phyloP scores from a whole-genome alignment of 2,329 filamentous ascomycete species.

The Paecilomyces niveus region DNA sequence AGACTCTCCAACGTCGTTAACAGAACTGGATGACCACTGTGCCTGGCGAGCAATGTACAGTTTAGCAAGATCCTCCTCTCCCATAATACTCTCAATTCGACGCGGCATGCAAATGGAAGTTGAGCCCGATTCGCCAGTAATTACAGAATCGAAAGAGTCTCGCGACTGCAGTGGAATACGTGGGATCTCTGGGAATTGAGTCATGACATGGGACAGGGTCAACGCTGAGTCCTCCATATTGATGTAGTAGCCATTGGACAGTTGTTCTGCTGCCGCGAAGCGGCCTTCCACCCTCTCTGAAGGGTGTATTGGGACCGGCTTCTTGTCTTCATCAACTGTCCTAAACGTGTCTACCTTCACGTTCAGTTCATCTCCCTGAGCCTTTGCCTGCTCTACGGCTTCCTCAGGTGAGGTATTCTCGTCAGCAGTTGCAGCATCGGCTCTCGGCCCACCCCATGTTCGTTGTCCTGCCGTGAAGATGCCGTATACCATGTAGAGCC shows the following conservation, averaged over 20 bases:
- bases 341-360: slow-evolving; percentile 81
- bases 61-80: slow-evolving; percentile 66
- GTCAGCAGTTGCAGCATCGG: slow-evolving; percentile 78
- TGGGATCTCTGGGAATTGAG: slow-evolving; percentile 39
- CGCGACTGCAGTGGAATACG: slow-evolving; percentile 47
- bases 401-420: slow-evolving; percentile 67
- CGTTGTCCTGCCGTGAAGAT: slow-evolving; percentile 91
- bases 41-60: slow-evolving; percentile 60
- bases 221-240: slow-evolving; percentile 62
- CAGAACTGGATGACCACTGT: slow-evolving; percentile 18
- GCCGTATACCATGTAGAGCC: slow-evolving; percentile 96
- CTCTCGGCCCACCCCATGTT: slow-evolving; percentile 91
- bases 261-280: slow-evolving; percentile 64
- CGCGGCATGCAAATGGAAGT: slow-evolving; percentile 61
- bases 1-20: background rate
- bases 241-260: slow-evolving; percentile 62
- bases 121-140: slow-evolving; percentile 50
- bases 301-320: slow-evolving; percentile 60
- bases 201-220: slow-evolving; percentile 45
- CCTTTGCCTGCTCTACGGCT: slow-evolving; percentile 74
- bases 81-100: slow-evolving; percentile 68
- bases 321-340: slow-evolving; percentile 32
- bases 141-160: slow-evolving; percentile 61
- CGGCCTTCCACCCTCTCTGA: slow-evolving; percentile 68
- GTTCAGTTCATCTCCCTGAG: slow-evolving; percentile 79